Evolutionary conservation across 345 rosid species (phyloP).

Genomic region (Psidium guajava): DNA sequence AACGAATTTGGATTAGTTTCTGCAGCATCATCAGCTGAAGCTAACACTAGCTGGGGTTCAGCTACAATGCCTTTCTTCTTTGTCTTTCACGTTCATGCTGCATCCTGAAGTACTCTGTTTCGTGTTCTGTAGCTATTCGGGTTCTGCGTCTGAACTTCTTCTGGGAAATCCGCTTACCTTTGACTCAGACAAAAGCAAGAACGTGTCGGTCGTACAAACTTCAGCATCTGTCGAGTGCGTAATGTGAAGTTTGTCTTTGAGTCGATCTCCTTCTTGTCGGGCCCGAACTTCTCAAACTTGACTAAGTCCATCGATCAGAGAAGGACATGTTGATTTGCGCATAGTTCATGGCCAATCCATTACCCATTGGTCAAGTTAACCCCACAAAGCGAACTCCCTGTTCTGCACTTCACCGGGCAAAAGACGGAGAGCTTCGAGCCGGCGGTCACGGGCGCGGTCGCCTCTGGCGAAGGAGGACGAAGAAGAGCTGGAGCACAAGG

Average conservation of each 20-base stretch:
- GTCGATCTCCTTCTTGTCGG: conserved; percentile 72
- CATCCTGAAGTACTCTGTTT: conserved; percentile 64
- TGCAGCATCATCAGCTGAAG: conserved; percentile 32
- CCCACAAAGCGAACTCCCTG: no score
- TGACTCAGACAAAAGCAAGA: neutral
- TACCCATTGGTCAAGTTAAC: no score
- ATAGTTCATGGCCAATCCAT: no score
- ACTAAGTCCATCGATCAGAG: conserved; percentile 83
- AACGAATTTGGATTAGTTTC: conserved; percentile 9
- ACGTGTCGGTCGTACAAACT: neutral
- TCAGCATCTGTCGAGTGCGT: neutral
- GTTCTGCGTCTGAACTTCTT: conserved; percentile 64
- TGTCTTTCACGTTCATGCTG: conserved; percentile 55
- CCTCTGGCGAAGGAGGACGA: conserved; percentile 50
- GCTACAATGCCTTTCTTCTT: conserved; percentile 43
- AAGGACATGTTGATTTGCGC: conserved; percentile 24
- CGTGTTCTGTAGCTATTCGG: conserved; percentile 78
- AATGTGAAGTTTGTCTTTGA: neutral
- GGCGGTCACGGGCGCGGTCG: conserved; percentile 6
- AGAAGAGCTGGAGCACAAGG: conserved; percentile 31
- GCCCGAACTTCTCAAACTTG: conserved; percentile 80
- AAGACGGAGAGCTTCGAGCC: conserved; percentile 20
- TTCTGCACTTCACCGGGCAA: conserved; percentile 12
- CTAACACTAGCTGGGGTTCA: conserved; percentile 57
- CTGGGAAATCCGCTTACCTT: conserved; percentile 78